Percentiles rank a stretch among this genome's conserved stretches.
phyloP scores from a whole-genome alignment of 2,329 filamentous ascomycete species.

The Seiridium cupressi region DNA sequence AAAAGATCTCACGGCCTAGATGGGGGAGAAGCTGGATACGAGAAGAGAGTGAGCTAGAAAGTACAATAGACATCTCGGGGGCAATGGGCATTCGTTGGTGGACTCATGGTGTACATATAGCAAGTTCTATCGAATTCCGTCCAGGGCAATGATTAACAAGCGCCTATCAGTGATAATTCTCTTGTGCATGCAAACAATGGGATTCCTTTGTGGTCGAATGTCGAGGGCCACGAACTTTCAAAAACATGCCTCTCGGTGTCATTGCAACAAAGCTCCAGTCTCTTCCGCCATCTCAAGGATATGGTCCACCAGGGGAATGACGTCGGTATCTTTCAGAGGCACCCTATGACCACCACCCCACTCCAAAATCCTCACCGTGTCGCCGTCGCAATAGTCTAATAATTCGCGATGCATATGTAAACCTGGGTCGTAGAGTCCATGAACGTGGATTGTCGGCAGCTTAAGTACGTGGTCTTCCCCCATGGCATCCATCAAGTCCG shows the following conservation, averaged over 20 bases:
- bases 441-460: slow-evolving; percentile 66
- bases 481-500: slow-evolving; percentile 35
- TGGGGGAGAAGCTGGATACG: no score
- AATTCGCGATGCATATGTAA: slow-evolving; percentile 57
- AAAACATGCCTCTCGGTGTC: not conserved
- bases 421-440: slow-evolving; percentile 60
- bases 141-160: no score
- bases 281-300: slow-evolving; percentile 50
- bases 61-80: no score
- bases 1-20: no score
- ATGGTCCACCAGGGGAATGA: slow-evolving; percentile 52
- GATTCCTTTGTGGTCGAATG: no score
- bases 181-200: no score
- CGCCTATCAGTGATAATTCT: no score
- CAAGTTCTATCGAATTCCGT: no score
- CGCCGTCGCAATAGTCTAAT: slow-evolving; percentile 57
- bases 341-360: slow-evolving; percentile 74
- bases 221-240: not conserved
- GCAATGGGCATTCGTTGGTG: no score
- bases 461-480: slow-evolving; percentile 44
- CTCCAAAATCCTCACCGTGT: slow-evolving; percentile 57
- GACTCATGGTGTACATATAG: no score
- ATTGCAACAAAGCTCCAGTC: slow-evolving; percentile 31
- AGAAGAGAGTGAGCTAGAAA: no score
- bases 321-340: slow-evolving; percentile 66